Percentiles rank a stretch among this genome's conserved stretches.
These are phyloP conservation scores for Colletotrichum agaves DNA, from an alignment of 2,329 filamentous ascomycete genomes.

Conservation along the genomic window DNA sequence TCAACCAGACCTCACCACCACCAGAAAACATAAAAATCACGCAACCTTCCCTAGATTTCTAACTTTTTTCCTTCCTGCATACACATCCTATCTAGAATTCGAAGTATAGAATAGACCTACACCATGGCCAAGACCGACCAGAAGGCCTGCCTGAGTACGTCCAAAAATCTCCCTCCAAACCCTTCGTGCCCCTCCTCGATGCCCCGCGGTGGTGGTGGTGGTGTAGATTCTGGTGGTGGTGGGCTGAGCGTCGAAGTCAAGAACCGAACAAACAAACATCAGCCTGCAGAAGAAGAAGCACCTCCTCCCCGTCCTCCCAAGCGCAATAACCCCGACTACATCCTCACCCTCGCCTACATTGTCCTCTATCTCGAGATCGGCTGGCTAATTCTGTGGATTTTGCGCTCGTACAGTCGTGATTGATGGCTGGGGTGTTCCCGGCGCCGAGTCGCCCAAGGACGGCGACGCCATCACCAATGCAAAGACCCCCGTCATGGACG, in stretches of 20 bases:
- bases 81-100: conserved; percentile 24
- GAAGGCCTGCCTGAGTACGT: conserved; percentile 72
- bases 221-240: conserved; percentile 8
- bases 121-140: conserved; percentile 66
- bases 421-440: conserved; percentile 96
- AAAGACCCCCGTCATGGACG: conserved; percentile 94
- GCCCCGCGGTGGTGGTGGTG: conserved; percentile 28
- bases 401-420: conserved; percentile 83
- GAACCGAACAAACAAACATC: not conserved
- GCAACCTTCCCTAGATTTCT: conserved; percentile 39
- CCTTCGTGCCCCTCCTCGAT: conserved; percentile 39
- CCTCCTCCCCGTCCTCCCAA: conserved; percentile 34
- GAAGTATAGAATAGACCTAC: conserved; percentile 31
- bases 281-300: not conserved
- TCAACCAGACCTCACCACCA: conserved; percentile 43
- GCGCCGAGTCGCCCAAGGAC: conserved; percentile 81
- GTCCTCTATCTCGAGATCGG: conserved; percentile 67
- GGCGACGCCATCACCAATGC: conserved; percentile 96
- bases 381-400: conserved; percentile 68
- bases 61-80: conserved; percentile 3
- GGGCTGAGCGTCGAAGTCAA: conserved; percentile 14
- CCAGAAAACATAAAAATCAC: conserved; percentile 45
- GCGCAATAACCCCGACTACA: conserved; percentile 36
- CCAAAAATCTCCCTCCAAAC: conserved; percentile 46
- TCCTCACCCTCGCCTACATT: conserved; percentile 51